A percentile compares a stretch with the other conserved stretches of the same genome.
Evolutionary conservation across 352 stramenopile species (phyloP).

Genomic region (Pythium rhizo-oryzae): DNA sequence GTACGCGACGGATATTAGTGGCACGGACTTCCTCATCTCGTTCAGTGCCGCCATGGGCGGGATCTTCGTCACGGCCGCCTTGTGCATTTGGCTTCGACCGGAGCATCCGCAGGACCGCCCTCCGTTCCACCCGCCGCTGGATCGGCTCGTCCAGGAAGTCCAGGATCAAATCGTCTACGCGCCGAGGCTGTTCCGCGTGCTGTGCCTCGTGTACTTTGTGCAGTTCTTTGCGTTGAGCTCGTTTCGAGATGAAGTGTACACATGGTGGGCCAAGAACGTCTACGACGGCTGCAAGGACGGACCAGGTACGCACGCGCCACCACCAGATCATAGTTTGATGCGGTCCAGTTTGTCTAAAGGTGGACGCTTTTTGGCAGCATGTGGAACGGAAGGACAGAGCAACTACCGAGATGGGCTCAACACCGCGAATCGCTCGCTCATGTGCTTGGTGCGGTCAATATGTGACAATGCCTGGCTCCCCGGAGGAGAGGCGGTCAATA

Average conservation of each 20-base stretch:
- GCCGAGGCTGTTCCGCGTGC: conserved; percentile 61
- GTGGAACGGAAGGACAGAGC: conserved; percentile 32
- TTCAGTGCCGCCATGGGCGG: conserved; percentile 56
- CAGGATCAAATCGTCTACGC: conserved; percentile 67
- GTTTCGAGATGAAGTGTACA: conserved; percentile 76
- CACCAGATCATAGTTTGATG: too few species aligned
- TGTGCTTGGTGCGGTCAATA: too few species aligned
- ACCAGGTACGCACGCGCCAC: conserved; percentile 9
- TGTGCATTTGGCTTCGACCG: conserved; percentile 58
- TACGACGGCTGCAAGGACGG: conserved; percentile 66
- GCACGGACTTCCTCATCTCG: conserved; percentile 61
- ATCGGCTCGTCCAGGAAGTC: conserved; percentile 55
- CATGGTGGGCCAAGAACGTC: conserved; percentile 75
- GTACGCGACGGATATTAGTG: conserved; percentile 72
- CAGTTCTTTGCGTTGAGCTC: conserved; percentile 75
- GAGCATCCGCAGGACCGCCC: conserved; percentile 67
- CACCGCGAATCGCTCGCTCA: conserved; percentile 60
- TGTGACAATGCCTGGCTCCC: too few species aligned
- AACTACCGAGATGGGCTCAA: conserved; percentile 63
- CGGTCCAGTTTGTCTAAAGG: too few species aligned
- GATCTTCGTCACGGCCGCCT: conserved; percentile 49
- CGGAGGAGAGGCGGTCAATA: background rate
- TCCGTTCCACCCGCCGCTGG: conserved; percentile 54
- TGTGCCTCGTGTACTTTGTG: conserved; percentile 74
- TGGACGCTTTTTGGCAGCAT: conserved; percentile 27